A percentile compares a stretch with the other conserved stretches of the same genome.
These are phyloP conservation scores for Hirschioporus abietinus DNA, from an alignment of 768 basidiomycete species.

Conservation along the genomic window DNA sequence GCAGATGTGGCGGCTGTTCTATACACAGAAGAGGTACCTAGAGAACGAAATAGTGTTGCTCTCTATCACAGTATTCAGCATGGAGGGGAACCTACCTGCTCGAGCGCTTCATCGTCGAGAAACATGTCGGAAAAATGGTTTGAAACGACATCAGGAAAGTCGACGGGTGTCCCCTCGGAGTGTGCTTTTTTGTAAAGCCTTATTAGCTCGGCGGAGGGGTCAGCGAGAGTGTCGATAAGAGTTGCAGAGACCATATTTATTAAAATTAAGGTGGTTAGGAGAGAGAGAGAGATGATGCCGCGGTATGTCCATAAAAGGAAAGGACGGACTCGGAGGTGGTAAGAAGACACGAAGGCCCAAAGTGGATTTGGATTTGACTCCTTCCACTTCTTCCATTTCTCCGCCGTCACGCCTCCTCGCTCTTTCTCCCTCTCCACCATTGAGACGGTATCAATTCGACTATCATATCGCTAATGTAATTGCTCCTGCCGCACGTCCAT, in stretches of 20 bases:
- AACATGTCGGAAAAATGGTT: constrained; percentile 27
- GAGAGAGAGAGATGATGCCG: not conserved
- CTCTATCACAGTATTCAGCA: not conserved
- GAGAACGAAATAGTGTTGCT: constrained; percentile 8
- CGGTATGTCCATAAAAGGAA: not conserved
- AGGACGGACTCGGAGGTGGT: not conserved
- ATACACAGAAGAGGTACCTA: constrained; percentile 58
- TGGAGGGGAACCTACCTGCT: constrained; percentile 16
- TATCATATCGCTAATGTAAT: not conserved
- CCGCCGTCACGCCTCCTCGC: not conserved
- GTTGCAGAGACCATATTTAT: constrained; percentile 47
- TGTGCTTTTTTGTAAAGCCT: constrained; percentile 35
- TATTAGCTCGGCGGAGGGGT: constrained; percentile 44
- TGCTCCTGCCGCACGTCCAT: too few relatives aligned
- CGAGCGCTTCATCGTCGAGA: constrained; percentile 19
- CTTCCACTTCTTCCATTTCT: not conserved
- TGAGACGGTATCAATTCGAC: not conserved
- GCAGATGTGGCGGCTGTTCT: constrained; percentile 41
- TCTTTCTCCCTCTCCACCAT: not conserved
- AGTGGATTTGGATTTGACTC: not conserved
- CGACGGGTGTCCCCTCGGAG: constrained; percentile 7
- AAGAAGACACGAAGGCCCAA: not conserved
- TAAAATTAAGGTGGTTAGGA: not conserved
- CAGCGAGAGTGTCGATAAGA: constrained; percentile 41
- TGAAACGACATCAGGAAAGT: constrained; percentile 25